These are phyloP conservation scores for Metarhizium album DNA, from an alignment of 2,329 filamentous ascomycete genomes.

Conservation along the genomic window DNA sequence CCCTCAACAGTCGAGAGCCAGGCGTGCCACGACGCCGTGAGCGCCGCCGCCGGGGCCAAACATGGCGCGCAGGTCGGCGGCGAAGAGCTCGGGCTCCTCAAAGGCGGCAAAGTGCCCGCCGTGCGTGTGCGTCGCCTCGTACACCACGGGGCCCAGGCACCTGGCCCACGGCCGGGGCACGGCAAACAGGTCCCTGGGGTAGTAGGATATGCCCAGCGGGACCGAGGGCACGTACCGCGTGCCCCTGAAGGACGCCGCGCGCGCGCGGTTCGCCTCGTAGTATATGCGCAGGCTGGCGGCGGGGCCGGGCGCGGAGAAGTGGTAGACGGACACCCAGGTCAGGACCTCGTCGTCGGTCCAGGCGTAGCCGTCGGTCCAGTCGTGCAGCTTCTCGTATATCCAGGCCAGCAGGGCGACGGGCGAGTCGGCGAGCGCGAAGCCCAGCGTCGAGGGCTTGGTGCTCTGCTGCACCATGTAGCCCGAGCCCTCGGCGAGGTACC, in stretches of 20 bases:
- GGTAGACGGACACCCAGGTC: conserved; percentile 65
- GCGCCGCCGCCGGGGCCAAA: conserved; percentile 25
- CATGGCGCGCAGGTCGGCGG: conserved; percentile 44
- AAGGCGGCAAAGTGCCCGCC: conserved; percentile 54
- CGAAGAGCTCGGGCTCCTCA: conserved; percentile 43
- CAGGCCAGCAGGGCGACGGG: conserved; percentile 63
- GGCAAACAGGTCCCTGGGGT: conserved; percentile 46
- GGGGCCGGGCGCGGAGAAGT: conserved; percentile 57
- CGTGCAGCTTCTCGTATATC: conserved; percentile 72
- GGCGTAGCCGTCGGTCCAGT: conserved; percentile 62
- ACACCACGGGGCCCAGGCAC: conserved; percentile 51
- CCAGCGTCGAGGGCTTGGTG: conserved; percentile 64
- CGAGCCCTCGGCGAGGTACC: conserved; percentile 46
- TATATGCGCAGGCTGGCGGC: conserved; percentile 61
- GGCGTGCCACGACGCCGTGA: background rate
- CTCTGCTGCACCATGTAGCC: conserved; percentile 27
- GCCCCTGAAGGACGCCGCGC: conserved; percentile 3
- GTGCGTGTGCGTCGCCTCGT: conserved; percentile 35
- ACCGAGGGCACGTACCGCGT: conserved; percentile 23
- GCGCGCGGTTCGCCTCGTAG: conserved; percentile 49
- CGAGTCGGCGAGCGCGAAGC: conserved; percentile 53
- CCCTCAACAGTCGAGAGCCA: no score
- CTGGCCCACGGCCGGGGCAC: conserved; percentile 44
- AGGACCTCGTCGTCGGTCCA: conserved; percentile 71
- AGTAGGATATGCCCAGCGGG: conserved; percentile 38